phyloP scores from a whole-genome alignment of 208 protist species.

The Leishmania arabica region DNA sequence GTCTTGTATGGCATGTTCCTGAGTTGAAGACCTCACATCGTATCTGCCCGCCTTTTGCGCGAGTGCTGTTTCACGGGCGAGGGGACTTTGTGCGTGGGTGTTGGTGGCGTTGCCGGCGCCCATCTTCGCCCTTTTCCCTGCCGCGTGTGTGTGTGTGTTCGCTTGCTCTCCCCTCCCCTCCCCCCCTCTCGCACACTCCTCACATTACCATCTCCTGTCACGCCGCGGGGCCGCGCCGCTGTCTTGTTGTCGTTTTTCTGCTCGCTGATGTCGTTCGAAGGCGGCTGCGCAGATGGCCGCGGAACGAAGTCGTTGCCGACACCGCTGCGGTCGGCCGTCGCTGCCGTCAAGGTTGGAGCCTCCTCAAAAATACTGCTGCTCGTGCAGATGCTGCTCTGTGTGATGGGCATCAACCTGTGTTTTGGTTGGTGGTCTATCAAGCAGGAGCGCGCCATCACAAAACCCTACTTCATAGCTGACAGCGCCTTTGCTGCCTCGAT shows the following conservation, averaged over 20 bases:
- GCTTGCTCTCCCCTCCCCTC: neutral
- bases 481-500: neutral
- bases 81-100: too few relatives aligned
- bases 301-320: neutral
- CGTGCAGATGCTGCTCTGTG: slow-evolving; percentile 63
- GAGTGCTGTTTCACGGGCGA: neutral
- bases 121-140: too few relatives aligned
- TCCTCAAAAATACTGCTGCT: slow-evolving; percentile 27
- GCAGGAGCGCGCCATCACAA: slow-evolving; percentile 77
- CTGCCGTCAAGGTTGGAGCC: neutral
- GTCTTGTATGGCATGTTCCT: too few relatives aligned
- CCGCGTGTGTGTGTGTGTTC: neutral
- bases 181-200: too few relatives aligned
- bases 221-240: neutral
- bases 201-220: neutral
- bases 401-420: slow-evolving; percentile 78
- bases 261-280: neutral
- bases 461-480: slow-evolving; percentile 46
- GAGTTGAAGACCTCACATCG: too few relatives aligned
- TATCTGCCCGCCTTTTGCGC: neutral
- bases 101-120: too few relatives aligned
- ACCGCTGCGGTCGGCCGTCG: neutral
- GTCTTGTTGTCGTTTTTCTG: neutral
- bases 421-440: slow-evolving; percentile 88
- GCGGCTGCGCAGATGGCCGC: too few relatives aligned